Evolutionary conservation across 2,329 filamentous ascomycete genomes (phyloP).

Genomic region (Acephala macrosclerotiorum): DNA sequence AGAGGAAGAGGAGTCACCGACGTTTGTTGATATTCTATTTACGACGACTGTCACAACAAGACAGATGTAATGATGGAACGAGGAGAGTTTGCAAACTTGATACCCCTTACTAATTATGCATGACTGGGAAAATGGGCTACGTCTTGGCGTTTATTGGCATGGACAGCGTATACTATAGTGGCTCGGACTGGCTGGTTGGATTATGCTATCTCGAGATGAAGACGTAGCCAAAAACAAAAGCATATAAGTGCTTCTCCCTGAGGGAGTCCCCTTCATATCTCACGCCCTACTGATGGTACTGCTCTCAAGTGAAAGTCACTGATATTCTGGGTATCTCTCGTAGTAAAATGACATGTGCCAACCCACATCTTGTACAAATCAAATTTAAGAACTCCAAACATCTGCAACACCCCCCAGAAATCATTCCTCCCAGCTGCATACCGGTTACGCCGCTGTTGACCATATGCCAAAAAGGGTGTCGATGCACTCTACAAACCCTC

Average conservation of each 20-base stretch:
- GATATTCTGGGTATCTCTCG: neutral
- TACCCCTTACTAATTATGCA: neutral
- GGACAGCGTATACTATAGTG: neutral
- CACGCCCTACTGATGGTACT: neutral
- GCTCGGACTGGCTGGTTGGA: slow-evolving; percentile 5
- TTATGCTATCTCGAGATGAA: neutral
- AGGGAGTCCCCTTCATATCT: neutral
- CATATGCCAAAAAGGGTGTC: too few species aligned
- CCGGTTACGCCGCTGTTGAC: too few species aligned
- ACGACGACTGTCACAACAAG: slow-evolving; percentile 4
- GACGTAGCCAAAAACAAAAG: slow-evolving; percentile 1
- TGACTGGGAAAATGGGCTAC: neutral
- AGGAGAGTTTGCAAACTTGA: neutral
- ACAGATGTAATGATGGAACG: neutral
- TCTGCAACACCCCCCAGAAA: too few species aligned
- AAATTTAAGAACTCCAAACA: neutral
- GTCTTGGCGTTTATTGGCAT: slow-evolving; percentile 3
- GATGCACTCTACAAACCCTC: too few species aligned
- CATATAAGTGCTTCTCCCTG: slow-evolving; percentile 2
- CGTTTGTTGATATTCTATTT: slow-evolving; percentile 8
- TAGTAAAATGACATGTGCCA: neutral
- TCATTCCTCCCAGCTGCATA: too few species aligned
- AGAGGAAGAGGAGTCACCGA: neutral
- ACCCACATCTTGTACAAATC: neutral
- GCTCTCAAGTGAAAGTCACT: neutral